Evolutionary conservation across 257 asterid genomes (phyloP).

Genomic region (Ilex asprella): DNA sequence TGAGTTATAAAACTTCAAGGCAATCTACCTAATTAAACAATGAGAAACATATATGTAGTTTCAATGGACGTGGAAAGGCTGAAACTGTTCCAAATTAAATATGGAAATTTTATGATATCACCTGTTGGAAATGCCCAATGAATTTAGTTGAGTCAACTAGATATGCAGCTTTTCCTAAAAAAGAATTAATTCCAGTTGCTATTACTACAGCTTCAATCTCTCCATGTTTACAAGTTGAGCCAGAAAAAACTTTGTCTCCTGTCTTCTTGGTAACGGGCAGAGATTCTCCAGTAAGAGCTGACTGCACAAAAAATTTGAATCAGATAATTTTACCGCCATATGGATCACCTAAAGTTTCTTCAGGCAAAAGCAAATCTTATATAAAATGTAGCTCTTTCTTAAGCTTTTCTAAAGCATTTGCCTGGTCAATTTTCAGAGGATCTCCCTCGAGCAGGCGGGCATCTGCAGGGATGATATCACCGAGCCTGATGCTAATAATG

Average conservation of each 20-base stretch:
- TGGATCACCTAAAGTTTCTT: background rate
- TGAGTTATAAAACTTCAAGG: background rate
- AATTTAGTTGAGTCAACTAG: conserved; percentile 23
- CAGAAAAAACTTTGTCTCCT: conserved; percentile 25
- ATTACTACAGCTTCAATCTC: conserved; percentile 24
- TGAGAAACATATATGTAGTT: background rate
- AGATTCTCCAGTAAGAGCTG: conserved; percentile 26
- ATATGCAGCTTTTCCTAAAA: conserved; percentile 26
- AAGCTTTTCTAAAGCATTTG: background rate
- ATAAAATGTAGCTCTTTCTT: background rate
- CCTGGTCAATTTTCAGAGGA: conserved; percentile 25
- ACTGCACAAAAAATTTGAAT: conserved; percentile 12
- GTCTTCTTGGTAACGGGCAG: conserved; percentile 21
- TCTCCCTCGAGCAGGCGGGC: conserved; percentile 27
- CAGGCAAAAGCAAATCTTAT: no score
- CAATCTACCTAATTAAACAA: background rate
- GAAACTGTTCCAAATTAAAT: background rate
- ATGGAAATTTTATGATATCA: background rate
- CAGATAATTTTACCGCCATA: background rate
- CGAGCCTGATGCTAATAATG: conserved; percentile 25
- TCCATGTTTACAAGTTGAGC: conserved; percentile 29
- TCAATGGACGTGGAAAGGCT: background rate
- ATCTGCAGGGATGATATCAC: conserved; percentile 29
- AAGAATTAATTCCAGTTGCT: conserved; percentile 24
- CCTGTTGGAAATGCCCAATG: conserved; percentile 26